These are phyloP conservation scores for Darksidea phi DNA, from an alignment of 495 filamentous ascomycete genomes.

Conservation along the genomic window DNA sequence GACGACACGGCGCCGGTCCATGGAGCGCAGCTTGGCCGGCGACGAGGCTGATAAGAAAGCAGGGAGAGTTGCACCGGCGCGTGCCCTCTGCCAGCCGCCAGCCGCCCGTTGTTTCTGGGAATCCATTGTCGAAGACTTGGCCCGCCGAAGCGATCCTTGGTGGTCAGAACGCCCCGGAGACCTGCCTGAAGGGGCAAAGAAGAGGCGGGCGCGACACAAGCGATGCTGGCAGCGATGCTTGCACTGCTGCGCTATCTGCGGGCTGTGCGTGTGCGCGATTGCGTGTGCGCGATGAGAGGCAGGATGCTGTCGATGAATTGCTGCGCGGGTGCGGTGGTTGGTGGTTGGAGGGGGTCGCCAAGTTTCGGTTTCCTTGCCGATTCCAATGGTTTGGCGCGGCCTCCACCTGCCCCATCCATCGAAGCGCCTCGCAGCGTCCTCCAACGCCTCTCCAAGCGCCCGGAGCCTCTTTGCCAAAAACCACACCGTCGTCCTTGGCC, in stretches of 20 bases:
- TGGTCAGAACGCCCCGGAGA: constrained; percentile 6
- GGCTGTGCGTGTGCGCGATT: not conserved
- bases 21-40: constrained; percentile 17
- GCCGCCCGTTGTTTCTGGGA: constrained; percentile 16
- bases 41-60: constrained; percentile 18
- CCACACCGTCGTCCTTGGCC: too few relatives aligned
- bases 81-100: too few relatives aligned
- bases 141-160: constrained; percentile 7
- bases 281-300: not conserved
- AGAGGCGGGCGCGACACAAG: not conserved
- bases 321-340: not conserved
- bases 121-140: constrained; percentile 2
- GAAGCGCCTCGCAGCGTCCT: not conserved
- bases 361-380: too few relatives aligned
- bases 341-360: too few relatives aligned
- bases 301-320: not conserved
- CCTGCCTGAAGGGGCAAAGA: constrained; percentile 11
- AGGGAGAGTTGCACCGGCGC: too few relatives aligned
- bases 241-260: constrained; percentile 15
- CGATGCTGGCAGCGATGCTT: too few relatives aligned
- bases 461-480: too few relatives aligned
- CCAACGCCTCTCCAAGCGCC: not conserved
- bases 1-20: constrained; percentile 6
- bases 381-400: not conserved
- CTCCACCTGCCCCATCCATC: not conserved